Evolutionary conservation across 1,284 basidiomycete genomes (phyloP).

Genomic region (Microstroma glucosiphilum): DNA sequence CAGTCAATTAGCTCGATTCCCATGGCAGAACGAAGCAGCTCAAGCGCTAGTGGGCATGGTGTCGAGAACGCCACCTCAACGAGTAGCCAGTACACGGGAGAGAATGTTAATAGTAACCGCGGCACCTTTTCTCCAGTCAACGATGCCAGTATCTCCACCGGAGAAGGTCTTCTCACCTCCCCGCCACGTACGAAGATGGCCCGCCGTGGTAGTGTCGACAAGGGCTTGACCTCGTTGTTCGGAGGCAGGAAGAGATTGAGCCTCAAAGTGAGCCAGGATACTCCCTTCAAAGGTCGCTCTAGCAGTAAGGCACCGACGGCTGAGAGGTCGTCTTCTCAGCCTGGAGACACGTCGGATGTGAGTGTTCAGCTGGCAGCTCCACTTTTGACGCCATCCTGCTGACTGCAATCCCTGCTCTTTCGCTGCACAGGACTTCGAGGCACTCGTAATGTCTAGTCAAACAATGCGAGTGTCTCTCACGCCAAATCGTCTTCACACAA

Average conservation of each 20-base stretch:
- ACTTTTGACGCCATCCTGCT: too few relatives aligned
- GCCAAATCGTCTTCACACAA: slow-evolving; percentile 55
- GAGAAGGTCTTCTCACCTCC: background rate
- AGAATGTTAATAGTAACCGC: background rate
- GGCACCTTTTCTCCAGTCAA: background rate
- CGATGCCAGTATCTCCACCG: background rate
- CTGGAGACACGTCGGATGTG: too few relatives aligned
- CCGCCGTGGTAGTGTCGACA: background rate
- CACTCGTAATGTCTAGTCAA: slow-evolving; percentile 34
- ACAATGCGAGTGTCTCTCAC: slow-evolving; percentile 73
- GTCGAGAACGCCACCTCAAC: background rate
- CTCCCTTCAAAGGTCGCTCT: too few relatives aligned
- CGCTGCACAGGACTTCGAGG: slow-evolving; percentile 33
- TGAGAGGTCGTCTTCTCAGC: too few relatives aligned
- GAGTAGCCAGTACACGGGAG: background rate
- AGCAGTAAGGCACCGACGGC: too few relatives aligned
- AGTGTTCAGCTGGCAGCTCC: background rate
- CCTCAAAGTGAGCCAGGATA: slow-evolving; percentile 20
- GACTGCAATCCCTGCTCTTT: background rate
- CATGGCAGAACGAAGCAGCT: slow-evolving; percentile 17
- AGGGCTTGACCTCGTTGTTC: background rate
- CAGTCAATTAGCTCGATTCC: slow-evolving; percentile 11
- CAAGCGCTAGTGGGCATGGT: slow-evolving; percentile 15
- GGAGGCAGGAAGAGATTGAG: slow-evolving; percentile 26
- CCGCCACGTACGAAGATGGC: background rate